Evolutionary conservation across 352 stramenopile genomes (phyloP), one percentile per base, ranked within the genome.

Genomic region (Blastocystis sp.): DNA sequence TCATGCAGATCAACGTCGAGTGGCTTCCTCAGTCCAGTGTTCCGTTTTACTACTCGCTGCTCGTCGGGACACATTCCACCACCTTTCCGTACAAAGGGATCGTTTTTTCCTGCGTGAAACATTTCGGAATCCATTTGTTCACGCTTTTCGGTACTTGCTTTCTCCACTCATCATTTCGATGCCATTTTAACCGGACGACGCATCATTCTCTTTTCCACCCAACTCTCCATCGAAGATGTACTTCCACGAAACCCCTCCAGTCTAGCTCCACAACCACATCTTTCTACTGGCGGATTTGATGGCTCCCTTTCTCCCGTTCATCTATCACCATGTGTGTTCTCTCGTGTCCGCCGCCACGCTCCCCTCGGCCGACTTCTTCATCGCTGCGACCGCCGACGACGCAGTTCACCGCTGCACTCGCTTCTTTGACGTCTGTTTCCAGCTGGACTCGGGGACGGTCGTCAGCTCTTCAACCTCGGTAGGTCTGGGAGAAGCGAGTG

Each of bases 31-130:
- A 59, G 32, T 27, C 9, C 7, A 48, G 53, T 29, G 40, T 81
- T n/a, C 29, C 69, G n/a, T 44, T 81, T 21, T 32, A 49, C 29
- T 81, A 81, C 34, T 81, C 69, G 34, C 69, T 42, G 53, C 48
- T 81, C 9, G 24, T 81, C 32, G 36, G 42, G 18, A 14, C 69
- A 8, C 1, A 38, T 38, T 29, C 24, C 11, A 48, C 42, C 21
- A 32, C 56, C 0, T 81, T 81, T 51, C 69, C 46, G 11, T 63
- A 81, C 18, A 21, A 40, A 29, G 24, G 21, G 11, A n/a, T 32
- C 3, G 44, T 81, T n/a, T 81, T 44, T 8, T n/a, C 14, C 7
- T 51, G 61, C 8, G 21, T 81, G 2, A 29, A 24, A 8, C 24
- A 21, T 46, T 42, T 81, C 24, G n/a, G 24, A 16, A 44, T 27